Conservation (phyloP, 75 land plant species). For the Chamaecyparis obtusa region DNA sequence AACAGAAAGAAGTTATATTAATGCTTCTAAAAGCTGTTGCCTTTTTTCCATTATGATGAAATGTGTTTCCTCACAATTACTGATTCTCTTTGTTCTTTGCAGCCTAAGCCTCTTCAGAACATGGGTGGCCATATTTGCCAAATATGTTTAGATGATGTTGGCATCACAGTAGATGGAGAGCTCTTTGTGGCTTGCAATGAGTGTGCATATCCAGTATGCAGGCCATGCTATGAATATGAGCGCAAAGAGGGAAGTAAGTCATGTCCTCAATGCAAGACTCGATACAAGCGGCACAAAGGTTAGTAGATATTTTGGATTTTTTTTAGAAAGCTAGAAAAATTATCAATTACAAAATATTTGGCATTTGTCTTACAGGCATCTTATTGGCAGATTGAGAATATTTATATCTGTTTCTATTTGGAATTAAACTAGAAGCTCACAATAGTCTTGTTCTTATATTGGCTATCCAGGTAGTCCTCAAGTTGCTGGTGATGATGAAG, state of each 20-base stretch:
- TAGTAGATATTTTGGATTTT: constrained; percentile 1
- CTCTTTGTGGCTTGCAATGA: constrained; percentile 74
- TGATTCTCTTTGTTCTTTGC: constrained; percentile 13
- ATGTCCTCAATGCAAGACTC: constrained; percentile 83
- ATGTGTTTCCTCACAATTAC: neutral
- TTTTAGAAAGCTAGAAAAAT: neutral
- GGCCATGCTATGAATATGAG: constrained; percentile 89
- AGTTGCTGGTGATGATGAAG: constrained; percentile 29
- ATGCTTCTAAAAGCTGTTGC: neutral
- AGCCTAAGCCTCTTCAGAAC: constrained; percentile 33
- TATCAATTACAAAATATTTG: neutral
- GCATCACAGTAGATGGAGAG: constrained; percentile 52
- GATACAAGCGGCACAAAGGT: constrained; percentile 82
- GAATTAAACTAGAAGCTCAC: constrained; percentile 1
- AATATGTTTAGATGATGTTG: constrained; percentile 75
- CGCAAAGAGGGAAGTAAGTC: constrained; percentile 77
- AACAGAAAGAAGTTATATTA: no score
- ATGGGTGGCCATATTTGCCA: constrained; percentile 60
- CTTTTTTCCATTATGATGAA: neutral
- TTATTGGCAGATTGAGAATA: neutral
- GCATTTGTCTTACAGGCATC: neutral
- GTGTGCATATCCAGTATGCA: constrained; percentile 77
- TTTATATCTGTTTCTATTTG: neutral
- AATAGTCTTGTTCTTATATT: constrained; percentile 5
- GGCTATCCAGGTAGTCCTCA: constrained; percentile 19